phyloP scores from a whole-genome alignment of 345 rosid genomes.

The Eucalyptus guilfoylei region DNA sequence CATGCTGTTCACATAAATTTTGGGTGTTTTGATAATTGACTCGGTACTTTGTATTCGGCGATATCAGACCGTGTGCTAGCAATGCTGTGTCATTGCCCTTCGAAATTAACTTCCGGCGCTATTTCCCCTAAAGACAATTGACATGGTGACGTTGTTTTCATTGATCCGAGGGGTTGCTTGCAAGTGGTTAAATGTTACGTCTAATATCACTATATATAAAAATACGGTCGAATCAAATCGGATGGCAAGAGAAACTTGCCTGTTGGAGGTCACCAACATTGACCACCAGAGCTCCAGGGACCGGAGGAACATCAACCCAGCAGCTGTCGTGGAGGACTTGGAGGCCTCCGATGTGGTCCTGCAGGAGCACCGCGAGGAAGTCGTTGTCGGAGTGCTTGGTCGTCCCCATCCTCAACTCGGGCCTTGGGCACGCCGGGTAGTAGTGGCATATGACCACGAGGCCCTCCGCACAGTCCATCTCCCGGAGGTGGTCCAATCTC shows the following conservation, averaged over 20 bases:
- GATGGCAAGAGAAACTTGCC: slow-evolving; percentile 4
- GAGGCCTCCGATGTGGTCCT: slow-evolving; percentile 54
- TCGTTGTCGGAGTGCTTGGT: slow-evolving; percentile 27
- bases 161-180: not conserved
- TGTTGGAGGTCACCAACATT: slow-evolving; percentile 51
- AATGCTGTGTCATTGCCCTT: not conserved
- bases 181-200: not conserved
- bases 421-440: slow-evolving; percentile 49
- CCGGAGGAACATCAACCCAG: slow-evolving; percentile 34
- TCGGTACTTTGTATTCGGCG: rapidly evolving
- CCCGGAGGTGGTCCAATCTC: slow-evolving; percentile 16
- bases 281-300: slow-evolving; percentile 40
- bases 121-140: not conserved
- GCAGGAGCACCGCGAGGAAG: slow-evolving; percentile 46
- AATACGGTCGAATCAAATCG: not conserved
- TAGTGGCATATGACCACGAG: slow-evolving; percentile 28
- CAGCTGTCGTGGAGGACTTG: slow-evolving; percentile 19
- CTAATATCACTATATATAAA: not conserved
- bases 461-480: slow-evolving; percentile 25
- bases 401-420: slow-evolving; percentile 38
- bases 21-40: not conserved
- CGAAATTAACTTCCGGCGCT: rapidly evolving
- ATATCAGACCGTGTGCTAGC: not conserved
- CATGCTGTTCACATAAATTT: not conserved
- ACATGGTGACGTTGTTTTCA: not conserved